A percentile compares a stretch with the other conserved stretches of the same genome.
phyloP scores from a whole-genome alignment of 2,329 filamentous ascomycete species.

The Pseudogymnoascus sp. region DNA sequence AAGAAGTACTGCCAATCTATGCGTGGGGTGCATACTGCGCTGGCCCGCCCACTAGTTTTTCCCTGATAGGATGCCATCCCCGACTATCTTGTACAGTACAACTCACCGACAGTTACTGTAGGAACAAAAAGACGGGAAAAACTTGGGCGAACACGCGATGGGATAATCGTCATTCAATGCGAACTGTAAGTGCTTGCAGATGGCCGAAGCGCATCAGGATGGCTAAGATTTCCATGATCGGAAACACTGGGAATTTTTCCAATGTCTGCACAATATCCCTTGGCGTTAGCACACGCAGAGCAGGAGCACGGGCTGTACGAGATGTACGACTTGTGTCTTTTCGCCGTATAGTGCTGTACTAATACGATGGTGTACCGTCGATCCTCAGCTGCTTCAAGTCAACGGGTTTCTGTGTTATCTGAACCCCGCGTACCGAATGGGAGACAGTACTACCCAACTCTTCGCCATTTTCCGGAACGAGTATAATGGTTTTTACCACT shows the following conservation, averaged over 20 bases:
- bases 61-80: slow-evolving; percentile 3
- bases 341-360: background rate
- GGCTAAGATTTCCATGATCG: background rate
- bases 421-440: background rate
- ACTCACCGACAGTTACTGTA: slow-evolving; percentile 8
- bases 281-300: background rate
- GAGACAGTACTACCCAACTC: background rate
- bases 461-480: background rate
- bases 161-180: background rate
- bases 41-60: background rate
- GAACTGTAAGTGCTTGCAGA: background rate
- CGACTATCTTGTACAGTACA: slow-evolving; percentile 1
- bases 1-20: background rate
- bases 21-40: background rate
- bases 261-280: background rate
- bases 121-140: background rate
- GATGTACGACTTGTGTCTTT: background rate
- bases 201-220: background rate
- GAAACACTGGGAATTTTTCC: background rate
- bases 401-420: background rate
- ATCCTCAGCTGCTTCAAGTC: background rate
- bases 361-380: background rate
- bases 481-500: background rate
- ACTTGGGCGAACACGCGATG: background rate
- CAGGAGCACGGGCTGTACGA: background rate